phyloP scores from a whole-genome alignment of 2,329 filamentous ascomycete species.

The Cladophialophora exuberans region DNA sequence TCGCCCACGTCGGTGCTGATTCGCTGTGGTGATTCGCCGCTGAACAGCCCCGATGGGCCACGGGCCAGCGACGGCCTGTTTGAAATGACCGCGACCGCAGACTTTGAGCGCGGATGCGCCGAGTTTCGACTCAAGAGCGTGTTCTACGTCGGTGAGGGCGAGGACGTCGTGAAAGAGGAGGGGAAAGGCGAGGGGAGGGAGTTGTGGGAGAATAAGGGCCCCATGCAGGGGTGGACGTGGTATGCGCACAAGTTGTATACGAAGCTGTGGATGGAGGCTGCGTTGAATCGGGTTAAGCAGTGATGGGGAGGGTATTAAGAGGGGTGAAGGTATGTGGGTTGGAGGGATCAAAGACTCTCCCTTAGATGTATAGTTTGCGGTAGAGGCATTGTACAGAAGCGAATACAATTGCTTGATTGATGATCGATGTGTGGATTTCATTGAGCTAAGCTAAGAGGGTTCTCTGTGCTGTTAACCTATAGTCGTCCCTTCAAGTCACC shows the following conservation, averaged over 20 bases:
- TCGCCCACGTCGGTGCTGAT: slow-evolving; percentile 63
- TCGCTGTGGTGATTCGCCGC: slow-evolving; percentile 68
- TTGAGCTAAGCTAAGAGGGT: too few species aligned
- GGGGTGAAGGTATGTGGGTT: neutral
- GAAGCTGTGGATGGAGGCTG: slow-evolving; percentile 61
- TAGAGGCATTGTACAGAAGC: too few species aligned
- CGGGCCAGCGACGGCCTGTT: slow-evolving; percentile 68
- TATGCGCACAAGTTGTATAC: slow-evolving; percentile 60
- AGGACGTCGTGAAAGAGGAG: slow-evolving; percentile 31
- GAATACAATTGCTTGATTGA: too few species aligned
- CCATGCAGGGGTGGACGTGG: slow-evolving; percentile 30
- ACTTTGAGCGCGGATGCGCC: slow-evolving; percentile 61
- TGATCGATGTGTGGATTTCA: too few species aligned
- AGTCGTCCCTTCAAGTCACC: neutral
- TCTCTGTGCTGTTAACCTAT: too few species aligned
- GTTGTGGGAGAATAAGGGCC: slow-evolving; percentile 38
- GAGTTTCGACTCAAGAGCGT: slow-evolving; percentile 69
- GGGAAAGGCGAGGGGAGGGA: slow-evolving; percentile 44
- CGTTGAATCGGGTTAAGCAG: slow-evolving; percentile 38
- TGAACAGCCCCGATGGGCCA: slow-evolving; percentile 52
- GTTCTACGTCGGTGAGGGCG: slow-evolving; percentile 51
- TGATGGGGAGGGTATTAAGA: neutral
- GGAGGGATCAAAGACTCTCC: too few species aligned
- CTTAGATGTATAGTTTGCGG: too few species aligned
- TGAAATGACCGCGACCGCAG: slow-evolving; percentile 64